A percentile compares a stretch with the other conserved stretches of the same genome.
Evolutionary conservation across 202 grass and related monocot species (phyloP).

Genomic region (Hordeum pubiflorum): DNA sequence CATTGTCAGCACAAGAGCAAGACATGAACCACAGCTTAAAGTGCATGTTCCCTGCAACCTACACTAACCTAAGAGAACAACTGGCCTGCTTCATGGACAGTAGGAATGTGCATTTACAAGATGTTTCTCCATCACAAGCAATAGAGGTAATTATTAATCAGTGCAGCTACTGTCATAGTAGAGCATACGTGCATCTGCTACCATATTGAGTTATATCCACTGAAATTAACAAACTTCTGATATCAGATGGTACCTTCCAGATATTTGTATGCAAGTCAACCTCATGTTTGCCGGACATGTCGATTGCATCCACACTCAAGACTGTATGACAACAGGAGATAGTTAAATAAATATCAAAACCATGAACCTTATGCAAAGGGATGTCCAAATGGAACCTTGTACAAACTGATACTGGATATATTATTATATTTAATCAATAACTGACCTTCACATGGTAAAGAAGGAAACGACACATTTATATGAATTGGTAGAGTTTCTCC

Average conservation of each 20-base stretch:
- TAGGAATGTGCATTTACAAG: background rate
- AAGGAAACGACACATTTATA: slow-evolving; percentile 97
- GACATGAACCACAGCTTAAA: slow-evolving; percentile 8
- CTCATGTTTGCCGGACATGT: slow-evolving; percentile 98
- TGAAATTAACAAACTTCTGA: slow-evolving; percentile 9
- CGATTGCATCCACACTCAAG: slow-evolving; percentile 91
- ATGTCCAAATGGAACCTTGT: background rate
- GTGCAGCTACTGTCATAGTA: background rate
- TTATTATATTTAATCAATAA: slow-evolving; percentile 21
- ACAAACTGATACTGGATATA: background rate
- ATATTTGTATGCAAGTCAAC: slow-evolving; percentile 98
- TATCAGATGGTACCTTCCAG: slow-evolving; percentile 70
- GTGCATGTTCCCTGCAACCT: background rate
- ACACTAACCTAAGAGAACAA: slow-evolving; percentile 12
- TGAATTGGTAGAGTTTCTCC: slow-evolving; percentile 91
- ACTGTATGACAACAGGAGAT: slow-evolving; percentile 41
- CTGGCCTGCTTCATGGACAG: background rate
- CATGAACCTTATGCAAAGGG: background rate
- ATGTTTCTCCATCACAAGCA: background rate
- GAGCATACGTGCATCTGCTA: background rate
- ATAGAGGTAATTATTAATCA: background rate
- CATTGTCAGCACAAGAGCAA: background rate
- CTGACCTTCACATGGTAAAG: slow-evolving; percentile 91
- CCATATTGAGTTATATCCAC: background rate
- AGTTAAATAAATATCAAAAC: slow-evolving; percentile 13